phyloP scores from a whole-genome alignment of 208 protist genomes.

The Naegleria gruberi region DNA sequence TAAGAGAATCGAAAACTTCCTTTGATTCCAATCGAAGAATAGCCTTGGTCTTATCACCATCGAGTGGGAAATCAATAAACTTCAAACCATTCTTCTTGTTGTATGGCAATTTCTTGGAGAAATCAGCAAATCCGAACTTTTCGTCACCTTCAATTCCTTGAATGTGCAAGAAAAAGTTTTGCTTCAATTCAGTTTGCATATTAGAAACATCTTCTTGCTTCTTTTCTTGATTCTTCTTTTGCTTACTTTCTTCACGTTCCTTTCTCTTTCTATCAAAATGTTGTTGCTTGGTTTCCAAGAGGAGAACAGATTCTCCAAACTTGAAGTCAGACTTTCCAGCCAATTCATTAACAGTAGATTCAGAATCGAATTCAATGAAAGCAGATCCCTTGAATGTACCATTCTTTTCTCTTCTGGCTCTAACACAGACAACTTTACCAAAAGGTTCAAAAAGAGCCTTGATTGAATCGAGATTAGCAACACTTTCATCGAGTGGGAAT shows the following conservation, averaged over 20 bases:
- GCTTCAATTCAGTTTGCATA: background rate
- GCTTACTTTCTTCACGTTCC: background rate
- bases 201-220: background rate
- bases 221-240: background rate
- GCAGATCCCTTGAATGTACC: conserved; percentile 12
- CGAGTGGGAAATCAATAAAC: background rate
- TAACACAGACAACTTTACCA: conserved; percentile 11
- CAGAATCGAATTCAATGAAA: background rate
- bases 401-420: background rate
- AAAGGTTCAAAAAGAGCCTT: background rate
- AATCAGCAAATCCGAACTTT: background rate
- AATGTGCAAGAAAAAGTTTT: background rate
- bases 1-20: background rate
- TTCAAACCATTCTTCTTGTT: background rate
- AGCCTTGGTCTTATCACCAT: background rate
- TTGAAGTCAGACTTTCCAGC: background rate
- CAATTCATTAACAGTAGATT: background rate
- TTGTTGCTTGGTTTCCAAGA: background rate
- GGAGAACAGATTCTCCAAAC: background rate
- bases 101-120: background rate
- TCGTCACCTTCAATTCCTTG: background rate
- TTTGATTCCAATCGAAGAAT: background rate
- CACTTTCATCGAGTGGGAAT: background rate
- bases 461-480: background rate
- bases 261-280: background rate